phyloP scores from a whole-genome alignment of 768 basidiomycete genomes.

The Naganishia vaughanmartiniae region DNA sequence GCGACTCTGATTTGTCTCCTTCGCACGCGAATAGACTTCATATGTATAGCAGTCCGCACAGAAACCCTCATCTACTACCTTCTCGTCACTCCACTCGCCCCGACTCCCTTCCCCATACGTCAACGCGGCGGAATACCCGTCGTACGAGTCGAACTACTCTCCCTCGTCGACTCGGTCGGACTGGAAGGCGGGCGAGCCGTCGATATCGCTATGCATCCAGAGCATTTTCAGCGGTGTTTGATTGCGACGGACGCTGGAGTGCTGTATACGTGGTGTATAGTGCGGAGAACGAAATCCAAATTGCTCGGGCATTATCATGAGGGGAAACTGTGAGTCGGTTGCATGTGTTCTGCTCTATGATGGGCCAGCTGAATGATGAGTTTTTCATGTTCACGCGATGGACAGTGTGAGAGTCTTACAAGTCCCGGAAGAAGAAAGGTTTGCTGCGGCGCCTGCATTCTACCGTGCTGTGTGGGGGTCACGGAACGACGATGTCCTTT shows the following conservation, averaged over 20 bases:
- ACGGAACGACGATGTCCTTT: neutral
- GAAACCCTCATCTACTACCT: constrained; percentile 18
- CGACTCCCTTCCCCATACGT: neutral
- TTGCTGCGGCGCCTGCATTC: neutral
- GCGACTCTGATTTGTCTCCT: neutral
- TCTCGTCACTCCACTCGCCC: neutral
- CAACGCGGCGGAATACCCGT: neutral
- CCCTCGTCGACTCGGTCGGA: constrained; percentile 1
- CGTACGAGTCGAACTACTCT: constrained; percentile 3
- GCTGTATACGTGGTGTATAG: constrained; percentile 12
- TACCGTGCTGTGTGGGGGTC: constrained; percentile 18
- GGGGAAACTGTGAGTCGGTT: constrained; percentile 8
- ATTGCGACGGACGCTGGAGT: constrained; percentile 11
- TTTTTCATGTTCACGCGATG: too few species aligned
- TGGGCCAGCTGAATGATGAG: too few species aligned
- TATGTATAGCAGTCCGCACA: constrained; percentile 7
- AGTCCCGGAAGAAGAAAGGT: neutral
- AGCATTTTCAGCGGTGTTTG: constrained; percentile 15
- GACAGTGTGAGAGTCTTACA: neutral
- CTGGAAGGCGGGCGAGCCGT: neutral
- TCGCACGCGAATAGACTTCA: neutral
- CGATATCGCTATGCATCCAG: constrained; percentile 9
- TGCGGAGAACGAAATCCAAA: neutral
- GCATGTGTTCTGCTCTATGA: too few species aligned
- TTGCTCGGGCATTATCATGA: neutral